Percentiles rank a stretch among this genome's conserved stretches.
Evolutionary conservation across 257 asterid species (phyloP).

Genomic region (Ilex asprella): DNA sequence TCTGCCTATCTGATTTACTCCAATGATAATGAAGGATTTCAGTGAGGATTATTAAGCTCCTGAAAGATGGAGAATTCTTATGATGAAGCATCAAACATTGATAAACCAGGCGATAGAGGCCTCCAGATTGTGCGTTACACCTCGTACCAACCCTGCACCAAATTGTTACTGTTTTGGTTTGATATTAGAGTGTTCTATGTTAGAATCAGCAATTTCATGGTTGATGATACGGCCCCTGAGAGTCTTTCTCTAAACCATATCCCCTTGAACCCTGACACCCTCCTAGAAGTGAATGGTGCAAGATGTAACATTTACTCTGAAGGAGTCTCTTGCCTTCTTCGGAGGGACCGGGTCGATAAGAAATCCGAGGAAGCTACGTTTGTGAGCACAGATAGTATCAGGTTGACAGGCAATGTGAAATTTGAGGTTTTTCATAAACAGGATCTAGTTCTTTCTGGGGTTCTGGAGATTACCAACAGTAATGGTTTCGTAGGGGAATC

Average conservation of each 20-base stretch:
- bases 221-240: slow-evolving; percentile 67
- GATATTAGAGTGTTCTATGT: slow-evolving; percentile 61
- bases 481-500: slow-evolving; percentile 55
- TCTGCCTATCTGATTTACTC: slow-evolving; percentile 5
- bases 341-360: slow-evolving; percentile 72
- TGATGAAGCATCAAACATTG: slow-evolving; percentile 40
- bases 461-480: slow-evolving; percentile 42
- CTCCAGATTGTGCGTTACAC: slow-evolving; percentile 57
- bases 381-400: slow-evolving; percentile 70
- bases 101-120: slow-evolving; percentile 38
- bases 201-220: slow-evolving; percentile 59
- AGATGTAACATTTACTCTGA: slow-evolving; percentile 53
- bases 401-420: slow-evolving; percentile 60
- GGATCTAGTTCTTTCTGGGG: slow-evolving; percentile 62
- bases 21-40: slow-evolving; percentile 17
- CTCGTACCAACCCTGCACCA: slow-evolving; percentile 30
- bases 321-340: slow-evolving; percentile 61
- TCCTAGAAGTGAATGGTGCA: slow-evolving; percentile 74
- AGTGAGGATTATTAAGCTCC: slow-evolving; percentile 18
- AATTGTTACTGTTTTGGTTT: slow-evolving; percentile 48
- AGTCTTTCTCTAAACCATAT: slow-evolving; percentile 59
- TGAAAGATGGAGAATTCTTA: slow-evolving; percentile 44
- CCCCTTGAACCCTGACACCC: slow-evolving; percentile 54
- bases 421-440: slow-evolving; percentile 63
- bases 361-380: slow-evolving; percentile 86